A percentile compares a stretch with the other conserved stretches of the same genome.
phyloP scores from a whole-genome alignment of 805 yeast genomes.

The Candida pini region DNA sequence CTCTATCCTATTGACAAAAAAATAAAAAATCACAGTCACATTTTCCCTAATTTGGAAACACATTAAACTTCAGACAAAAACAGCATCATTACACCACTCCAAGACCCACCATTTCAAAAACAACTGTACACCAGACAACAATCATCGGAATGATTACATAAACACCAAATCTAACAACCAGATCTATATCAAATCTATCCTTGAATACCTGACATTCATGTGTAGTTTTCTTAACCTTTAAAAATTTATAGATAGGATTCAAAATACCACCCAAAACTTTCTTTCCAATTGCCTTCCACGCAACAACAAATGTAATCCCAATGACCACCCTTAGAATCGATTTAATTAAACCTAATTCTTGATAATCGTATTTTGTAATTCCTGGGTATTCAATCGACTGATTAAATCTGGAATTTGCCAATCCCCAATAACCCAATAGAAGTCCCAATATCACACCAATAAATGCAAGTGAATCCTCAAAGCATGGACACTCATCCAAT shows the following conservation, averaged over 20 bases:
- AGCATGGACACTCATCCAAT: conserved; percentile 92
- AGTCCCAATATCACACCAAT: conserved; percentile 81
- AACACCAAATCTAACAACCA: conserved; percentile 68
- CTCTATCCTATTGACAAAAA: too few relatives aligned
- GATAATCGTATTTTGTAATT: conserved; percentile 36
- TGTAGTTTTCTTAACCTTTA: conserved; percentile 2
- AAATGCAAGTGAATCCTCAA: conserved; percentile 91
- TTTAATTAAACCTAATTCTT: conserved; percentile 36
- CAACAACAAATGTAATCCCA: conserved; percentile 57
- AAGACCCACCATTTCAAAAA: conserved; percentile 14
- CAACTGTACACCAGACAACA: conserved; percentile 32
- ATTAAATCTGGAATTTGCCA: conserved; percentile 18
- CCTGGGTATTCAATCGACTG: conserved; percentile 13
- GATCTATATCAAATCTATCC: conserved; percentile 67
- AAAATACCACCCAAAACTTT: conserved; percentile 15
- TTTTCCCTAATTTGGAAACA: too few relatives aligned
- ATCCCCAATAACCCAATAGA: conserved; percentile 55
- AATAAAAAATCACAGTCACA: too few relatives aligned
- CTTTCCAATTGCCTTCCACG: conserved; percentile 75
- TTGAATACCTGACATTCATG: conserved; percentile 43
- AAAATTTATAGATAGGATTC: not conserved
- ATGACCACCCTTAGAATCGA: conserved; percentile 44
- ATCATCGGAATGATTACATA: conserved; percentile 74
- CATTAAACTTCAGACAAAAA: too few relatives aligned
- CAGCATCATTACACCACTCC: conserved; percentile 5